Conservation (phyloP, 345 rosid species). For the Adansonia digitata region DNA sequence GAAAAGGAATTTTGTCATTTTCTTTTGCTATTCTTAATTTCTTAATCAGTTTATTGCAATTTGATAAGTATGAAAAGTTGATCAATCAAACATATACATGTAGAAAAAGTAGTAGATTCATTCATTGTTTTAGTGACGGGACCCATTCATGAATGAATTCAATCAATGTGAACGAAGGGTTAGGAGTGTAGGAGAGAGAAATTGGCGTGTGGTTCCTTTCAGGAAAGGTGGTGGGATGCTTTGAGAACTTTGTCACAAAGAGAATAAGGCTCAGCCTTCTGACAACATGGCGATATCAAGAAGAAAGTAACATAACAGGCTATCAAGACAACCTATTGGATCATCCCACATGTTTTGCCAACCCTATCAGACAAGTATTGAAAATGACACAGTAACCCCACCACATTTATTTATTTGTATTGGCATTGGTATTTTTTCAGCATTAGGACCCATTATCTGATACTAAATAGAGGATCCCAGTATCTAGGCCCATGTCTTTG, state of each 20-base stretch:
- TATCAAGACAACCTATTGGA: constrained; percentile 15
- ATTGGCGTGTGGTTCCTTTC: constrained; percentile 11
- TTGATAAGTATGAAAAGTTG: neutral
- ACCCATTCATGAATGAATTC: neutral
- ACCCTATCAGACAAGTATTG: constrained; percentile 15
- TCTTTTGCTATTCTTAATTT: neutral
- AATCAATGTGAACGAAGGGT: neutral
- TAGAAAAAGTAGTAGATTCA: neutral
- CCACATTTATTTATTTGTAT: constrained; percentile 1
- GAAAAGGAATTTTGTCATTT: neutral
- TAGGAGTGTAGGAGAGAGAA: neutral
- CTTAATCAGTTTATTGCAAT: neutral
- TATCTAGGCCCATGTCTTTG: constrained; percentile 25
- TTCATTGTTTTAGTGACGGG: constrained; percentile 1
- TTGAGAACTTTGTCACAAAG: constrained; percentile 12
- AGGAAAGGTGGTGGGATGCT: neutral
- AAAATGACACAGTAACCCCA: constrained; percentile 9
- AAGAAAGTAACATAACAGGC: constrained; percentile 8
- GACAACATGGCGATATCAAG: constrained; percentile 13
- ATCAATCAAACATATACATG: neutral
- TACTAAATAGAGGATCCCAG: constrained; percentile 27
- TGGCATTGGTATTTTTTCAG: neutral
- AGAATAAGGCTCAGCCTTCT: constrained; percentile 8
- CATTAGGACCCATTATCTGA: neutral
- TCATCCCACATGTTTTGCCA: constrained; percentile 29